Conservation (phyloP, 805 yeast species). For the Metschnikowia arizonensis region DNA sequence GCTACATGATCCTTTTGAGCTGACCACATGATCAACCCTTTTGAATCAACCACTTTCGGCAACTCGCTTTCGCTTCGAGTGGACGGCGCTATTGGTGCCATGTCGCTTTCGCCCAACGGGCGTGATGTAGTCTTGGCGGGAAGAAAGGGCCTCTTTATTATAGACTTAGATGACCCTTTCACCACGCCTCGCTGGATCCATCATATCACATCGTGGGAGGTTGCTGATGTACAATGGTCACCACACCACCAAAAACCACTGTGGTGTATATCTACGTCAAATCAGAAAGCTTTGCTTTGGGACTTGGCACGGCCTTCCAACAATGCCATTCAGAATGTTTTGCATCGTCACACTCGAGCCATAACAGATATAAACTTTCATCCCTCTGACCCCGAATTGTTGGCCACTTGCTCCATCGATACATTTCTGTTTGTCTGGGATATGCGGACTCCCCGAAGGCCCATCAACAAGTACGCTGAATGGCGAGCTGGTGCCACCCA, state of each 20-base stretch:
- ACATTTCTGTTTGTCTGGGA: conserved; percentile 90
- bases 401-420: conserved; percentile 93
- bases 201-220: conserved; percentile 95
- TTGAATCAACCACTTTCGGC: conserved; percentile 62
- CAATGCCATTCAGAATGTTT: conserved; percentile 75
- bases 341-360: conserved; percentile 89
- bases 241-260: conserved; percentile 81
- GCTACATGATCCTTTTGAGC: background rate
- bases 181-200: conserved; percentile 92
- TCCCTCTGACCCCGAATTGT: conserved; percentile 74
- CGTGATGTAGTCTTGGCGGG: conserved; percentile 92
- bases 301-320: conserved; percentile 69
- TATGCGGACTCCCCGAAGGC: conserved; percentile 70
- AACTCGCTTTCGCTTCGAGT: conserved; percentile 78
- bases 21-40: conserved; percentile 17
- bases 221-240: conserved; percentile 98
- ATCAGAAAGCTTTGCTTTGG: conserved; percentile 95
- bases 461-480: conserved; percentile 79
- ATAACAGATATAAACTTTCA: conserved; percentile 95
- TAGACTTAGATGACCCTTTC: conserved; percentile 95
- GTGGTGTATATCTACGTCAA: conserved; percentile 92
- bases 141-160: conserved; percentile 71
- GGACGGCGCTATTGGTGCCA: conserved; percentile 89
- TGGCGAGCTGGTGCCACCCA: conserved; percentile 95
- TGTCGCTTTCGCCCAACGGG: conserved; percentile 85